These are phyloP conservation scores for Penicillium diatomitis DNA, from an alignment of 495 filamentous ascomycete species.

Conservation along the genomic window DNA sequence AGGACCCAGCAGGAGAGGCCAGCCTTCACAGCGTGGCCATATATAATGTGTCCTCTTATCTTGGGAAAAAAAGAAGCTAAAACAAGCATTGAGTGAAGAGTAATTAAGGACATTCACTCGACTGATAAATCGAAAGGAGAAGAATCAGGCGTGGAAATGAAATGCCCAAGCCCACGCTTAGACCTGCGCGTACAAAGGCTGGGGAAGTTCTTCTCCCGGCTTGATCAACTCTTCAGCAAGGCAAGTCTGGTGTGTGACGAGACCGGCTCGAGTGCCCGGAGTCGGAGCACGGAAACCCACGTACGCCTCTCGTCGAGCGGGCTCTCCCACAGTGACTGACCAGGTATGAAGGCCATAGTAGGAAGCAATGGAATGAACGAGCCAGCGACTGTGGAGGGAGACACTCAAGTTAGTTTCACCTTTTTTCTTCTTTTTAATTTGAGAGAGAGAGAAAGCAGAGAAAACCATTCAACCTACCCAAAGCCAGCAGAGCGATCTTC, in stretches of 20 bases:
- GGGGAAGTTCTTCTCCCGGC: slow-evolving; percentile 44
- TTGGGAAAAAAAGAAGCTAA: too few relatives aligned
- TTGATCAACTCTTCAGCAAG: slow-evolving; percentile 22
- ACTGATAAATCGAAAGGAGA: too few relatives aligned
- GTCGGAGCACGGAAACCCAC: slow-evolving; percentile 56
- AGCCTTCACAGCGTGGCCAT: too few relatives aligned
- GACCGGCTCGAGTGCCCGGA: slow-evolving; percentile 18
- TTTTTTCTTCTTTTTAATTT: too few relatives aligned
- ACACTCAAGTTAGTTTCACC: slow-evolving; percentile 2
- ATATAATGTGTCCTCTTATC: too few relatives aligned
- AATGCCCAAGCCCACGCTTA: slow-evolving; percentile 13
- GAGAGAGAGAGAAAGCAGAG: background rate
- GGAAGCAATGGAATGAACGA: slow-evolving; percentile 83
- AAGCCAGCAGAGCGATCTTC: slow-evolving; percentile 71
- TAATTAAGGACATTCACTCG: too few relatives aligned
- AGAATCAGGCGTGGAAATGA: too few relatives aligned
- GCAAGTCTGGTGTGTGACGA: slow-evolving; percentile 21
- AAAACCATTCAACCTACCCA: slow-evolving; percentile 48
- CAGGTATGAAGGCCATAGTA: slow-evolving; percentile 90
- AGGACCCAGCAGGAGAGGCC: too few relatives aligned
- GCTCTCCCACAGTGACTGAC: slow-evolving; percentile 67
- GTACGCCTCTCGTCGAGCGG: slow-evolving; percentile 75
- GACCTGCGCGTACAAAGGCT: slow-evolving; percentile 53
- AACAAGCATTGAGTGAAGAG: too few relatives aligned
- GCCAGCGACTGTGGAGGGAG: slow-evolving; percentile 58